Conservation (phyloP, 345 rosid species). For the Salix udensis region DNA sequence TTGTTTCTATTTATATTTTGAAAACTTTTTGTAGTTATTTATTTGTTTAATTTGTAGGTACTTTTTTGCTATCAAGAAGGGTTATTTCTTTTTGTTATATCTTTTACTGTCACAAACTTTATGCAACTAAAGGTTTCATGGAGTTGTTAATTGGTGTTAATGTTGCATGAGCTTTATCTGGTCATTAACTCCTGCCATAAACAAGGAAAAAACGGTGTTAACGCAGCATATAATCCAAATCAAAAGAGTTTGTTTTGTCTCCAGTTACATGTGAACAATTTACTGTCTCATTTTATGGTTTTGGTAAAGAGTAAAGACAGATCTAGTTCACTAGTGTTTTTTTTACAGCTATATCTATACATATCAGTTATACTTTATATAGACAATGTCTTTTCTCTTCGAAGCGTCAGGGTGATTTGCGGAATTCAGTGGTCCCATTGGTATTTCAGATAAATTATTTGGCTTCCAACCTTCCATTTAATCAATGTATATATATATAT, state of each 20-base stretch:
- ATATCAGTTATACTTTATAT: not conserved
- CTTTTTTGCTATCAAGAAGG: too few species aligned
- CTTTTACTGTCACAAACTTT: too few species aligned
- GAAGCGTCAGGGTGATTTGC: not conserved
- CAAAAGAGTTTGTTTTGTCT: constrained; percentile 4
- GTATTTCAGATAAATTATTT: not conserved
- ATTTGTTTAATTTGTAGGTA: too few species aligned
- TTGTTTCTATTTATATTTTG: not conserved
- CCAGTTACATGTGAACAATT: not conserved
- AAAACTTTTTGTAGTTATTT: not conserved
- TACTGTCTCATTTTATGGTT: not conserved
- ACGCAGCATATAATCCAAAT: constrained; percentile 3
- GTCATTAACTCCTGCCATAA: not conserved
- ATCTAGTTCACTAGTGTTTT: not conserved
- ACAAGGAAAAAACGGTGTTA: not conserved
- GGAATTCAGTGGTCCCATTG: not conserved
- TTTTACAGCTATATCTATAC: too few species aligned
- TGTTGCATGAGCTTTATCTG: not conserved
- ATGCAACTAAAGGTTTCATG: too few species aligned
- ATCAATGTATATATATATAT: not conserved
- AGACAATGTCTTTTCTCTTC: not conserved
- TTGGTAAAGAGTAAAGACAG: constrained; percentile 10
- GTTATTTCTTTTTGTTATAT: too few species aligned
- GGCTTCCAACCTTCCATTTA: not conserved
- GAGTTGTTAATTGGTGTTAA: too few species aligned